Evolutionary conservation across 2,329 filamentous ascomycete species (phyloP).

Genomic region (Stagonosporopsis tanaceti): DNA sequence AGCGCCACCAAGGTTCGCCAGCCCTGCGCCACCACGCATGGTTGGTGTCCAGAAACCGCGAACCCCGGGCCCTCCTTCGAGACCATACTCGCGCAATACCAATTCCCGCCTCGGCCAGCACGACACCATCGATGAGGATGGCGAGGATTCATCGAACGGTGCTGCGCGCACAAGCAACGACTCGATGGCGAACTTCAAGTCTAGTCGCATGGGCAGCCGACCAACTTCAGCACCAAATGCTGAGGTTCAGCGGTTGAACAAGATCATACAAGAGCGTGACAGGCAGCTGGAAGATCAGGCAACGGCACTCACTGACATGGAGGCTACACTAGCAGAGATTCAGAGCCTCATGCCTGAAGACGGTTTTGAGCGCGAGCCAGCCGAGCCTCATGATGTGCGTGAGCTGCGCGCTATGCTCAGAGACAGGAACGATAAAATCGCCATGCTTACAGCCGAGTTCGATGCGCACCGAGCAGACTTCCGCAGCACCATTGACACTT

Average conservation of each 20-base stretch:
- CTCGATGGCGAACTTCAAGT: slow-evolving; percentile 59
- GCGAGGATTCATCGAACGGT: slow-evolving; percentile 59
- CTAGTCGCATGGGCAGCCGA: slow-evolving; percentile 36
- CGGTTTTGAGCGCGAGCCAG: slow-evolving; percentile 58
- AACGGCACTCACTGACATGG: slow-evolving; percentile 84
- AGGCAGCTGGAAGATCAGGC: slow-evolving; percentile 89
- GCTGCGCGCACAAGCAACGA: slow-evolving; percentile 61
- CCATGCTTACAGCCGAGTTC: slow-evolving; percentile 90
- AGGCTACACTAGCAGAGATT: slow-evolving; percentile 82
- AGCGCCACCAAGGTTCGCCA: slow-evolving; percentile 66
- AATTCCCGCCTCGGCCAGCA: slow-evolving; percentile 57
- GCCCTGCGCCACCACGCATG: slow-evolving; percentile 65
- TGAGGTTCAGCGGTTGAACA: slow-evolving; percentile 75
- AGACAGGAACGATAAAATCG: slow-evolving; percentile 97
- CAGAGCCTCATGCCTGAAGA: slow-evolving; percentile 71
- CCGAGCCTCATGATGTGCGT: slow-evolving; percentile 68
- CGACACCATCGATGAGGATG: slow-evolving; percentile 51
- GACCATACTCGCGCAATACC: slow-evolving; percentile 57
- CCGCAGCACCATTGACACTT: slow-evolving; percentile 92
- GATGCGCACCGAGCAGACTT: slow-evolving; percentile 96
- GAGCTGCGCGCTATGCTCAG: slow-evolving; percentile 83
- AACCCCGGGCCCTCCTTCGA: slow-evolving; percentile 48
- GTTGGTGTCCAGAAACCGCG: slow-evolving; percentile 63
- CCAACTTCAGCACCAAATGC: slow-evolving; percentile 57
- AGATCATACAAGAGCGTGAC: slow-evolving; percentile 83